Evolutionary conservation across 106 monocot species (phyloP).

Genomic region (Xerophyta viscosa): DNA sequence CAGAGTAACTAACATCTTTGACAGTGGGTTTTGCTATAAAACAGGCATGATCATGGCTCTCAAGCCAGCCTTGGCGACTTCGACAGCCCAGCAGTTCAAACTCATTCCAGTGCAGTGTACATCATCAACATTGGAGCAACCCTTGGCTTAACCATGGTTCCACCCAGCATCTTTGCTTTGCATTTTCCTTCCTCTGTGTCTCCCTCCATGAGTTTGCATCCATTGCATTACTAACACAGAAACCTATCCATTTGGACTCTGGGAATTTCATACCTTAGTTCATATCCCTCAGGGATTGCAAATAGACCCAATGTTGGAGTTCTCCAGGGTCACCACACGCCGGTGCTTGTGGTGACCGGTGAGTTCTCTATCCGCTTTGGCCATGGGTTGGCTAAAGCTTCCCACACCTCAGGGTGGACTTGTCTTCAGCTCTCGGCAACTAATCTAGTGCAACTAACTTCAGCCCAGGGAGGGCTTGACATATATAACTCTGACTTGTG

Average conservation of each 20-base stretch:
- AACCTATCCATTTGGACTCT: not conserved
- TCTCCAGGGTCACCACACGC: slow-evolving; percentile 4
- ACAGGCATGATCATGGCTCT: slow-evolving; percentile 74
- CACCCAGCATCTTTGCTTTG: slow-evolving; percentile 4
- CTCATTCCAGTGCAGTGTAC: slow-evolving; percentile 47
- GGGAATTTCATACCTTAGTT: slow-evolving; percentile 6
- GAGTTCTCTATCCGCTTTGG: slow-evolving; percentile 5
- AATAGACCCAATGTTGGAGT: not conserved
- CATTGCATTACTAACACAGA: slow-evolving; percentile 1
- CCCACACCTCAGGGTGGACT: slow-evolving; percentile 11
- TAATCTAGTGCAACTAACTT: not conserved
- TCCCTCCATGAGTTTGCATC: slow-evolving; percentile 11
- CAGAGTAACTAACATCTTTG: slow-evolving; percentile 42
- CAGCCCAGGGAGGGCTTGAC: slow-evolving; percentile 8
- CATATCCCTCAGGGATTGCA: slow-evolving; percentile 3
- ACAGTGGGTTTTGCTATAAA: slow-evolving; percentile 63
- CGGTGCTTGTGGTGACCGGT: slow-evolving; percentile 10
- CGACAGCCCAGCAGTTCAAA: slow-evolving; percentile 40
- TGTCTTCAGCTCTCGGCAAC: not conserved
- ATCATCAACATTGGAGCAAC: slow-evolving; percentile 41
- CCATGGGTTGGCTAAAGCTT: slow-evolving; percentile 26
- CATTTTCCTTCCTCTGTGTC: slow-evolving; percentile 7
- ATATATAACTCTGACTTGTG: slow-evolving; percentile 1
- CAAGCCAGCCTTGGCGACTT: slow-evolving; percentile 38
- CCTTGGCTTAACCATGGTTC: slow-evolving; percentile 81